Evolutionary conservation across 2,329 filamentous ascomycete genomes (phyloP).

Genomic region (Ascomycota sp.): DNA sequence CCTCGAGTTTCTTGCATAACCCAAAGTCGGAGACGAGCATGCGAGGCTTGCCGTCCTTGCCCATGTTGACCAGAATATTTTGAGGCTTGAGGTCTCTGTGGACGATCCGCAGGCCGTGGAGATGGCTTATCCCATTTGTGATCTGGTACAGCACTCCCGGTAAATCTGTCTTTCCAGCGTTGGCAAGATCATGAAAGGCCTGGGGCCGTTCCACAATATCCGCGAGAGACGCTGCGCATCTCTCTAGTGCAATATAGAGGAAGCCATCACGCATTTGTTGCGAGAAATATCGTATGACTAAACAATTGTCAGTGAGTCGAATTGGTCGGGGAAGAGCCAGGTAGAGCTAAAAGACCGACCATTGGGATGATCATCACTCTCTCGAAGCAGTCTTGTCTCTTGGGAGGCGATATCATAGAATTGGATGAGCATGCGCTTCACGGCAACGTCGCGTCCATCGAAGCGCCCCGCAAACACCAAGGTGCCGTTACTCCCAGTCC

Average conservation of each 20-base stretch:
- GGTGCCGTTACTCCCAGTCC: constrained; percentile 85
- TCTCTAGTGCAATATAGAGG: constrained; percentile 84
- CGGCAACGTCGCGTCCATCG: constrained; percentile 76
- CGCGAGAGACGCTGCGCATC: constrained; percentile 80
- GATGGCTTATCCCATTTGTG: constrained; percentile 64
- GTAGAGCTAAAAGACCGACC: constrained; percentile 17
- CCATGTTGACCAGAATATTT: constrained; percentile 73
- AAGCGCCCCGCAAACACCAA: constrained; percentile 88
- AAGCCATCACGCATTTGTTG: constrained; percentile 77
- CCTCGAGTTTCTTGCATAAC: constrained; percentile 88
- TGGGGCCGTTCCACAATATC: constrained; percentile 66
- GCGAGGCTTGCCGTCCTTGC: constrained; percentile 47
- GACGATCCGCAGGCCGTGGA: constrained; percentile 82
- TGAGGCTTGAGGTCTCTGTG: constrained; percentile 95
- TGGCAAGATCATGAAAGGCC: constrained; percentile 44
- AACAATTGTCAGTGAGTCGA: neutral
- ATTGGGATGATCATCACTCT: constrained; percentile 89
- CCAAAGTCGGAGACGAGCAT: constrained; percentile 94
- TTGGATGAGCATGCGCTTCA: constrained; percentile 89
- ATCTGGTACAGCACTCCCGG: constrained; percentile 72
- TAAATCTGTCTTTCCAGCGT: constrained; percentile 51
- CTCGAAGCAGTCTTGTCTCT: constrained; percentile 71
- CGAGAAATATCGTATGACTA: constrained; percentile 85
- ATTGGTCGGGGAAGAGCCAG: too few relatives aligned
- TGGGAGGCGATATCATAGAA: constrained; percentile 91